Conservation (phyloP, 2,329 filamentous ascomycete genomes). For the Curvularia hawaiiensis region DNA sequence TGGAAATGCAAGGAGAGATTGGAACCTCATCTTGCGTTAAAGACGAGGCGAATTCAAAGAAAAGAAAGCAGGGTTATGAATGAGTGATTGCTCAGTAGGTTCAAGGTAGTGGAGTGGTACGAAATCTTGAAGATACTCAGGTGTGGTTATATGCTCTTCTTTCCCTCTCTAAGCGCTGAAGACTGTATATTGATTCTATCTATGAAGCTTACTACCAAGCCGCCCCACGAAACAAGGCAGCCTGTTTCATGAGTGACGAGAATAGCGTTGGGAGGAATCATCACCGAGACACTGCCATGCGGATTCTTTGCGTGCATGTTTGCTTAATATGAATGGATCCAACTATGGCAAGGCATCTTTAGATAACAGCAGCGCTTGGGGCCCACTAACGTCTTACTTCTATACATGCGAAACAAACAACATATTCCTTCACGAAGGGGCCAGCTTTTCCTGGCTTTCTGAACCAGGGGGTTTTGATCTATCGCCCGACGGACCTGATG, state of each 20-base stretch:
- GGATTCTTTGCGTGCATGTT: neutral
- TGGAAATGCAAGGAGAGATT: neutral
- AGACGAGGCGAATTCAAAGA: neutral
- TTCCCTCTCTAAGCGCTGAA: neutral
- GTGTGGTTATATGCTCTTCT: neutral
- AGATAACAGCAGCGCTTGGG: neutral
- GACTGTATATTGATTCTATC: neutral
- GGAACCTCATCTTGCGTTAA: neutral
- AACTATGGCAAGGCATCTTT: slow-evolving; percentile 1
- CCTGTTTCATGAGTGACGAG: neutral
- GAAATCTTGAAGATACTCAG: neutral
- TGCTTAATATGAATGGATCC: neutral
- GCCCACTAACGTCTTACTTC: neutral
- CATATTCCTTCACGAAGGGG: neutral
- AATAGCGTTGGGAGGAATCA: neutral
- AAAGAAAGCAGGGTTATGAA: neutral
- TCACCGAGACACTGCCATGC: neutral
- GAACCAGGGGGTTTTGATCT: neutral
- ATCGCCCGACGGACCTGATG: neutral
- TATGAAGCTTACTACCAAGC: slow-evolving; percentile 1
- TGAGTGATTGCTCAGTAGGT: neutral
- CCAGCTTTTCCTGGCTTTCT: slow-evolving; percentile 1
- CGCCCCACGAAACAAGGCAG: neutral
- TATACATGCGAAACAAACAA: neutral
- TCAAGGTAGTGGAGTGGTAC: neutral